Evolutionary conservation across 768 basidiomycete species (phyloP), one percentile per base, ranked within the genome.

Genomic region (Candolleomyces aberdarensis): DNA sequence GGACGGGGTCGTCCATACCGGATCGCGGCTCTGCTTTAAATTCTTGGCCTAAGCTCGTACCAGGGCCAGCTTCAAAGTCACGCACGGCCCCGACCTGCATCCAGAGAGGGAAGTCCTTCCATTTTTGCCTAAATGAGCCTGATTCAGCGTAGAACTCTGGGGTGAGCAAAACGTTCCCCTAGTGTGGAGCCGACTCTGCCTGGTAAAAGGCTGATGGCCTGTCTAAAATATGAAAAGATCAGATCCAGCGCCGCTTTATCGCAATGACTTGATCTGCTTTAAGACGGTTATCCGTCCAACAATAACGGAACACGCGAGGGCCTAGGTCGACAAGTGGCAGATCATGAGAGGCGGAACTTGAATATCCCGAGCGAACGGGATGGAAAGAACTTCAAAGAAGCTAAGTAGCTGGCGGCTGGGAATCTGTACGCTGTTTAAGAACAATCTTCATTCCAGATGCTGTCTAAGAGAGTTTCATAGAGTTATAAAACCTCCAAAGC

Each of bases 191-290:
- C 8, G 13, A 17, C 44, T 46, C 6, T 17, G 17, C 4, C 13
- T 2, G 3, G 14, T n/a, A 10, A 11, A 17, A 49, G 48, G 10
- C 10, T 20, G 48, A 19, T 49, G 22, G n/a, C 14, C 15, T 49
- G 22, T 17, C 15, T 8, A n/a, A 26, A 49, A 6, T 19, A 26
- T 11, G 15, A 31, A 22, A 56, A 43, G 43, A 46, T 20, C 43
- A 20, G 46, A 8, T 48, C 56, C 8, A 57, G 57, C 17, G 31
- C 60, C 60, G 60, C 60, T 36, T 55, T 61, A 57, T 55, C 26
- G 22, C 60, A 57, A 46, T 57, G 54, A 56, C 39, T 32, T 44
- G 53, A 51, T 61, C 56, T 57, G 55, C 43, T 57, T 56, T 55
- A 19, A 49, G 51, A 15, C 43, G 36, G 32, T 40, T 20, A 19